Conservation (phyloP, 2,329 filamentous ascomycete species). For the Amauroascus niger region DNA sequence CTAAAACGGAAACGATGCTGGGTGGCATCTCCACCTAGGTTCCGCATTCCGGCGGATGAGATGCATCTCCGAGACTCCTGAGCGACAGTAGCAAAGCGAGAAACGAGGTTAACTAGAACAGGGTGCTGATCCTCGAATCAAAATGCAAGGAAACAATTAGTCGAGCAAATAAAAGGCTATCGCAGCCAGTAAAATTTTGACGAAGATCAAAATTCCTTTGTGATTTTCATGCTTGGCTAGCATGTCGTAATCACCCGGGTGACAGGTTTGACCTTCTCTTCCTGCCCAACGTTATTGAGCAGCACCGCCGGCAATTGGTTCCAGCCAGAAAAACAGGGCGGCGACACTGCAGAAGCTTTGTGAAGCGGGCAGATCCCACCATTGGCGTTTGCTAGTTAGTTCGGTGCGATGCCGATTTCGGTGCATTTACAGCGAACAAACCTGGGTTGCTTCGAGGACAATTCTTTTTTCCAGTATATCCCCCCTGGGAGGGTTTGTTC, state of each 20-base stretch:
- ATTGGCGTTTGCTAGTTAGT: constrained; percentile 4
- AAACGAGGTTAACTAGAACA: constrained; percentile 3
- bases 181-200: neutral
- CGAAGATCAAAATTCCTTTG: neutral
- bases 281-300: constrained; percentile 13
- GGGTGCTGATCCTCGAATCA: constrained; percentile 1
- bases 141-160: neutral
- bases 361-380: neutral
- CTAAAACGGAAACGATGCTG: constrained; percentile 6
- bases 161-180: neutral
- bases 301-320: constrained; percentile 14
- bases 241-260: neutral
- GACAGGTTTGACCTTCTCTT: constrained; percentile 9
- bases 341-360: constrained; percentile 12
- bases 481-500: no score
- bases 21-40: constrained; percentile 6
- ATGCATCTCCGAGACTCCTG: neutral
- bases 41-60: constrained; percentile 7
- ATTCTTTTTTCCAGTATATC: no score
- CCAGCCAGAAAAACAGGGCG: constrained; percentile 10
- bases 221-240: neutral
- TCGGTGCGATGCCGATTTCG: neutral
- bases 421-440: neutral
- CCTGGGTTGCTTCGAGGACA: neutral
- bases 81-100: neutral